phyloP scores from a whole-genome alignment of 2,329 filamentous ascomycete genomes.

The Orbilia blumenaviensis region DNA sequence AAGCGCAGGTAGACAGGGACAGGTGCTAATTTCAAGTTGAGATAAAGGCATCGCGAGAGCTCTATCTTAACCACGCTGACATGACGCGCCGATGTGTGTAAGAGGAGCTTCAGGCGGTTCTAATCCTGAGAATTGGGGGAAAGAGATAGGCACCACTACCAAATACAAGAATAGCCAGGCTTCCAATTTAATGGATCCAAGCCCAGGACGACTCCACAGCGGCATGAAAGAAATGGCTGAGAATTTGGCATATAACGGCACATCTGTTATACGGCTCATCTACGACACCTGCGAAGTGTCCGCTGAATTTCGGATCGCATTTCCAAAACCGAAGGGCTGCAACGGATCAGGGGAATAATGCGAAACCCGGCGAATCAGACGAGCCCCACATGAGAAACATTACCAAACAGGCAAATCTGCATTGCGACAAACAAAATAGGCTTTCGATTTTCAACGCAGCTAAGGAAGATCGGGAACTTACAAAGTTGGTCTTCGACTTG shows the following conservation, averaged over 20 bases:
- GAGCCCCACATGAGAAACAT: conserved; percentile 45
- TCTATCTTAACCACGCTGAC: conserved; percentile 43
- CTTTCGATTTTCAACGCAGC: conserved; percentile 5
- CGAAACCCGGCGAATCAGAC: conserved; percentile 30
- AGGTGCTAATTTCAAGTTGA: conserved; percentile 49
- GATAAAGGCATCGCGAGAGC: conserved; percentile 41
- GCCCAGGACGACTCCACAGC: conserved; percentile 27
- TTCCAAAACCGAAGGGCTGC: conserved; percentile 45
- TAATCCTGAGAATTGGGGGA: conserved; percentile 3
- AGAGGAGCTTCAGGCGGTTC: conserved; percentile 18
- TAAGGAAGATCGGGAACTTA: conserved; percentile 23
- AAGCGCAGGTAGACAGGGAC: conserved; percentile 36
- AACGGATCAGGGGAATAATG: conserved; percentile 50
- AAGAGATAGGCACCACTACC: conserved; percentile 15
- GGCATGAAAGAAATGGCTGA: conserved; percentile 26
- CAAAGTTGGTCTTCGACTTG: conserved; percentile 51
- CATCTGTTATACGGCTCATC: conserved; percentile 37
- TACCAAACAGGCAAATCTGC: conserved; percentile 13
- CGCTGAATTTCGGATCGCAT: conserved; percentile 50
- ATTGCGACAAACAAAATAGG: conserved; percentile 13
- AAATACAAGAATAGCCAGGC: conserved; percentile 20
- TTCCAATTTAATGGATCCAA: conserved; percentile 12
- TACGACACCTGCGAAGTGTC: conserved; percentile 26
- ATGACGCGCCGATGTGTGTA: conserved; percentile 46
- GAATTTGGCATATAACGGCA: conserved; percentile 47